These are phyloP conservation scores for Hortiboletus campestris DNA, from an alignment of 768 basidiomycete species.

Conservation along the genomic window DNA sequence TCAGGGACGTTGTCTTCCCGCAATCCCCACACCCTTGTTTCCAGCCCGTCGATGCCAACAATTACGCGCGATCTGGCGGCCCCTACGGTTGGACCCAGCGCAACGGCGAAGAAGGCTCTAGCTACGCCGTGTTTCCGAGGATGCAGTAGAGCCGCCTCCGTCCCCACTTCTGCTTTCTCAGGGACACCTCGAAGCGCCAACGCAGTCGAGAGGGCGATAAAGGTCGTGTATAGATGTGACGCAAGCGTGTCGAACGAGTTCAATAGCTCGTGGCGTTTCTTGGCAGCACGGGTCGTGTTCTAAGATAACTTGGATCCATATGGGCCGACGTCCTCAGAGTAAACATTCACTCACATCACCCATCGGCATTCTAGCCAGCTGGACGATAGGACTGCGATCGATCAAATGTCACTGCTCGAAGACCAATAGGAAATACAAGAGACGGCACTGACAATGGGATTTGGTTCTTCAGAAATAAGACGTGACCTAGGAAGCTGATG, in stretches of 20 bases:
- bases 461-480: slow-evolving; percentile 76
- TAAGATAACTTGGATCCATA: slow-evolving; percentile 15
- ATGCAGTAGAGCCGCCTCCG: not conserved
- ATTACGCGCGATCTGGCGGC: slow-evolving; percentile 61
- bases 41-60: slow-evolving; percentile 62
- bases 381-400: slow-evolving; percentile 59
- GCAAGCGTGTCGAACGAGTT: slow-evolving; percentile 66
- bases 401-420: not conserved
- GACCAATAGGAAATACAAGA: not conserved
- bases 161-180: not conserved
- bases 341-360: slow-evolving; percentile 37
- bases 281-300: slow-evolving; percentile 49
- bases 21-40: slow-evolving; percentile 39
- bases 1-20: slow-evolving; percentile 3
- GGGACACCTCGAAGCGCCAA: slow-evolving; percentile 40
- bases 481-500: slow-evolving; percentile 60
- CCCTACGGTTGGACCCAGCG: slow-evolving; percentile 64
- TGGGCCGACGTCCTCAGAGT: not conserved
- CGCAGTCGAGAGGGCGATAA: slow-evolving; percentile 68
- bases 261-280: slow-evolving; percentile 60
- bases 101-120: slow-evolving; percentile 56
- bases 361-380: slow-evolving; percentile 55
- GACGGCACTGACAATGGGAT: slow-evolving; percentile 65
- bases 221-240: slow-evolving; percentile 74
- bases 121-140: slow-evolving; percentile 7